Evolutionary conservation across 352 stramenopile species (phyloP).

Genomic region (Phytophthora aleatoria): DNA sequence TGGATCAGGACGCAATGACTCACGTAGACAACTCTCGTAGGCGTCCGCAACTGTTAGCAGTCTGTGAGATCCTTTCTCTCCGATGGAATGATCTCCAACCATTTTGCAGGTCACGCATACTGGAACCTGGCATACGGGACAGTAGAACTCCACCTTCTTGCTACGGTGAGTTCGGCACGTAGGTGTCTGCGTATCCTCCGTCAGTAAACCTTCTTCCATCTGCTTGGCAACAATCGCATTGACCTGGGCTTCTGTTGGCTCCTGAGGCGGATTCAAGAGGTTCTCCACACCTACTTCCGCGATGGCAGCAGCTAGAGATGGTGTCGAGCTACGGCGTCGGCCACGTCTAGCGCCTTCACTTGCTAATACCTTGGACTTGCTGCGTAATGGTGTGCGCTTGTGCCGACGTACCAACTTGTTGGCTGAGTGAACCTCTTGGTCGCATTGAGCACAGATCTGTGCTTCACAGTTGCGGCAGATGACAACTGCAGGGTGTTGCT

Average conservation of each 20-base stretch:
- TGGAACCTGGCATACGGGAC: conserved; percentile 53
- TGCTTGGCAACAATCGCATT: conserved; percentile 48
- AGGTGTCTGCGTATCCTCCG: conserved; percentile 31
- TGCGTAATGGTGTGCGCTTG: conserved; percentile 50
- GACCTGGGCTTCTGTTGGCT: conserved; percentile 32
- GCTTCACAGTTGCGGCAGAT: conserved; percentile 70
- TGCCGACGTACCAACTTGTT: conserved; percentile 85
- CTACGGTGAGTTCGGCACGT: conserved; percentile 47
- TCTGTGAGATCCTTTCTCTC: conserved; percentile 77
- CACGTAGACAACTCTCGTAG: conserved; percentile 67
- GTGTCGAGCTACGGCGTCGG: conserved; percentile 48
- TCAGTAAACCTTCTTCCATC: conserved; percentile 44
- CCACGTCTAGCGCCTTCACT: conserved; percentile 26
- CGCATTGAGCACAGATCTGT: conserved; percentile 66
- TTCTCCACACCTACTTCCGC: conserved; percentile 17
- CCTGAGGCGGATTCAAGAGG: conserved; percentile 1
- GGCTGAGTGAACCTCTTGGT: conserved; percentile 74
- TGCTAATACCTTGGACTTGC: conserved; percentile 20
- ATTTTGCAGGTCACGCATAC: conserved; percentile 87
- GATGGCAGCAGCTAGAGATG: conserved; percentile 23
- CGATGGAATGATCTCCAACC: conserved; percentile 76
- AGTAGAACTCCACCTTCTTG: conserved; percentile 84
- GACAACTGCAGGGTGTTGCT: conserved; percentile 54
- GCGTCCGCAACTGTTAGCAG: conserved; percentile 66
- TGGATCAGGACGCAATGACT: conserved; percentile 67